Conservation (phyloP, 1,139 yeast species). For the Saccharomyces hybrid region DNA sequence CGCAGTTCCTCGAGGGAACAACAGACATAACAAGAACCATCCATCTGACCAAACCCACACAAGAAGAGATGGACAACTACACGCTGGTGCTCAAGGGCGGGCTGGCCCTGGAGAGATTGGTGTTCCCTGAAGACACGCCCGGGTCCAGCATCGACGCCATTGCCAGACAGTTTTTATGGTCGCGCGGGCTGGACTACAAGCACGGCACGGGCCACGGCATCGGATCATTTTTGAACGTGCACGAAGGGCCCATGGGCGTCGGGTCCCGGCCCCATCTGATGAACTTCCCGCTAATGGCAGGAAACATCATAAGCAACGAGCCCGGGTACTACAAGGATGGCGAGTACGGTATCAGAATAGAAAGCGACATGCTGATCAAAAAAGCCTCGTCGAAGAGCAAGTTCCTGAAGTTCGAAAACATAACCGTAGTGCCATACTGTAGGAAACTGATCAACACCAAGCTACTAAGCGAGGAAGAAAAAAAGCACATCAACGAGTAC, state of each 20-base stretch:
- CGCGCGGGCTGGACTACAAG: conserved; percentile 76
- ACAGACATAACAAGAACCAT: conserved; percentile 93
- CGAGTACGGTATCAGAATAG: conserved; percentile 88
- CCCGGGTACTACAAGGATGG: conserved; percentile 95
- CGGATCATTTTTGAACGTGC: conserved; percentile 86
- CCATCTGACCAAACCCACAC: conserved; percentile 65
- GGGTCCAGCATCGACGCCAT: conserved; percentile 78
- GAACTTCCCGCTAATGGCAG: conserved; percentile 36
- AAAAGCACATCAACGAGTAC: conserved; percentile 58
- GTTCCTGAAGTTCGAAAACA: conserved; percentile 72
- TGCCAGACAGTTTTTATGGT: conserved; percentile 89
- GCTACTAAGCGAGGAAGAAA: conserved; percentile 58
- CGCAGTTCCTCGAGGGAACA: conserved; percentile 91
- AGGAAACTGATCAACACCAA: conserved; percentile 51
- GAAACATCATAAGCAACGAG: conserved; percentile 83
- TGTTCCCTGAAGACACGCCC: conserved; percentile 81
- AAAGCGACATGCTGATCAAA: conserved; percentile 61
- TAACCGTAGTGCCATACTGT: conserved; percentile 87
- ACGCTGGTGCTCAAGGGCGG: conserved; percentile 91
- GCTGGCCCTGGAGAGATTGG: conserved; percentile 64
- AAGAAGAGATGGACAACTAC: conserved; percentile 64
- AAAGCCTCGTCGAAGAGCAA: conserved; percentile 39
- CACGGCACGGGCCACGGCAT: conserved; percentile 99
- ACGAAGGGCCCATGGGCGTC: conserved; percentile 93
- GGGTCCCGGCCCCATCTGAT: conserved; percentile 48